Evolutionary conservation across 768 basidiomycete species (phyloP), one percentile per base, ranked within the genome.

Genomic region (Boletus edulis): DNA sequence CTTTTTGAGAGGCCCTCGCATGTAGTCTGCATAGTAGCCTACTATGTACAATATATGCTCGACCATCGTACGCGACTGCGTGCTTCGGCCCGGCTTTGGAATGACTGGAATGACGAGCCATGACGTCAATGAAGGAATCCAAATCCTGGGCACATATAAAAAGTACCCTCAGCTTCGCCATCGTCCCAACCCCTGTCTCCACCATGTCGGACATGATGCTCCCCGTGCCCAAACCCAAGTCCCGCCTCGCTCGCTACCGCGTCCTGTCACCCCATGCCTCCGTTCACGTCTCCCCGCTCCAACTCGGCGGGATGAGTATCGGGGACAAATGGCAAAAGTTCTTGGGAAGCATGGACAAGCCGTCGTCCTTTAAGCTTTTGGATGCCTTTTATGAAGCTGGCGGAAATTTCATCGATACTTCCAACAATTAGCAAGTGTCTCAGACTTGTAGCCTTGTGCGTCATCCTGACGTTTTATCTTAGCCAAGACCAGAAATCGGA

Each of bases 401-500:
- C 4, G 79, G 81, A 10, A 80, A 81, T 60, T 77, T 78, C 46
- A 78, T 81, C 55, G 78, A 79, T 54, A 80, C 78, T 0, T 72
- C 81, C 8, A 79, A 77, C 55, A 71, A 67, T 63, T 81, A 80
- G 75, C 68, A 41, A 60, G 71, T 44, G 24, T 40, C 7, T 22
- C 14, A 24, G 43, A 18, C 15, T 3, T 12, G 13, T n/a, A n/a
- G 1, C 2, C 7, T 9, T 9, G 31, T 29, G 20, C 17, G 5
- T 11, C 18, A 10, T 3, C 2, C 47, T 41, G 35, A 56, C 39
- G 18, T 35, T 20, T 43, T 1, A 35, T 41, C 34, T 7, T 40
- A 80, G 77, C 55, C 82, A 85, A 62, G 77, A 81, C 51, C 83
- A 79, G 56, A 60, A 74, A 13, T 82, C 81, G 4, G 84, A 88